Conservation (phyloP, 306 rosid species). For the Coriaria nepalensis region DNA sequence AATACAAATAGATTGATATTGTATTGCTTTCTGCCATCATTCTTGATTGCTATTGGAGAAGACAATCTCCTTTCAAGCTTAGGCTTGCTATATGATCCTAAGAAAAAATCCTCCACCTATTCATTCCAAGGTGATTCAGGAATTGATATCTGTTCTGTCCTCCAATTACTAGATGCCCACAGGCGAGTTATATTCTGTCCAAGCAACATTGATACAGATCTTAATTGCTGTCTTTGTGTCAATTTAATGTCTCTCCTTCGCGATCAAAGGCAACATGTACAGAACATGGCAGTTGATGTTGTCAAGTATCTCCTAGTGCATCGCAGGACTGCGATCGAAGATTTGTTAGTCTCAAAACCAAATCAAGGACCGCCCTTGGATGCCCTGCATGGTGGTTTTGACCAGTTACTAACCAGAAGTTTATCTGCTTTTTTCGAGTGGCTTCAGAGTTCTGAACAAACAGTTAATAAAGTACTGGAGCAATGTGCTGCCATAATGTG, state of each 20-base stretch:
- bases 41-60: conserved; percentile 72
- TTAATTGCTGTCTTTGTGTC: conserved; percentile 87
- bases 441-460: conserved; percentile 57
- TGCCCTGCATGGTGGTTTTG: conserved; percentile 91
- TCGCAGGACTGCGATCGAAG: conserved; percentile 80
- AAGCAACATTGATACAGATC: conserved; percentile 82
- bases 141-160: conserved; percentile 62
- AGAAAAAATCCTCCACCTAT: conserved; percentile 36
- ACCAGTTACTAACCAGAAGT: conserved; percentile 67
- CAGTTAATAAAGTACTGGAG: conserved; percentile 72
- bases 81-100: conserved; percentile 60
- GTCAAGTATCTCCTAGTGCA: conserved; percentile 89
- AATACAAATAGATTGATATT: conserved; percentile 83
- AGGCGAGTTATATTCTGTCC: conserved; percentile 86
- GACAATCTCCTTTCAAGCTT: conserved; percentile 58
- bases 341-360: conserved; percentile 76
- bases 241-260: conserved; percentile 72
- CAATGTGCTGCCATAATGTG: conserved; percentile 92
- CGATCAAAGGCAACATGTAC: conserved; percentile 69
- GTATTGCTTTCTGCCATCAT: conserved; percentile 85
- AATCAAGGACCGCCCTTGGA: conserved; percentile 79
- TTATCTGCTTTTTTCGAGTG: conserved; percentile 71
- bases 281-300: conserved; percentile 72
- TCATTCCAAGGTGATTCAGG: conserved; percentile 53
- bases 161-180: conserved; percentile 85